Conservation (phyloP, 208 protist genomes). For the Wallacemonas sp. region DNA sequence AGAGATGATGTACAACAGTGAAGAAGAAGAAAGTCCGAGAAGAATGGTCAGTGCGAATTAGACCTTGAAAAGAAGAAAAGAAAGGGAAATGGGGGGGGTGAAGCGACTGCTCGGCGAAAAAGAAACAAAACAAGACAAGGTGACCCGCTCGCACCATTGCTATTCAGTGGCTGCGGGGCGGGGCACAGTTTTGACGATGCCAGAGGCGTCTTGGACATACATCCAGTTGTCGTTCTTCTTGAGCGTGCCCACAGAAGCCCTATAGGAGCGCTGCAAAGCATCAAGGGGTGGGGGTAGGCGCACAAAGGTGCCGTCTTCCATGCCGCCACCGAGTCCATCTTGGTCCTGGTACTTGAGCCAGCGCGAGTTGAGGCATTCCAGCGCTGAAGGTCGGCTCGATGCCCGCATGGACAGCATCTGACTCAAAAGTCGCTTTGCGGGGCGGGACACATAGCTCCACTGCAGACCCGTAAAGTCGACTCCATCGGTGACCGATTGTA, state of each 20-base stretch:
- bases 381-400: conserved; percentile 36
- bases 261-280: conserved; percentile 25
- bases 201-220: conserved; percentile 35
- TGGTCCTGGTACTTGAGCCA: conserved; percentile 36
- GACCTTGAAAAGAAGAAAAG: background rate
- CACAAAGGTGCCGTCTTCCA: conserved; percentile 13
- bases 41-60: background rate
- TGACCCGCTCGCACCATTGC: too few species aligned
- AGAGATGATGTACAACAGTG: background rate
- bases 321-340: conserved; percentile 5
- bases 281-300: conserved; percentile 18
- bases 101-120: too few species aligned
- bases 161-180: conserved; percentile 26
- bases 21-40: background rate
- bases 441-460: conserved; percentile 48
- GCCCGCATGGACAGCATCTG: conserved; percentile 42
- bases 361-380: conserved; percentile 44
- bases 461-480: conserved; percentile 40
- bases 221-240: conserved; percentile 46
- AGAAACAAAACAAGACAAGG: conserved; percentile 14
- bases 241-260: conserved; percentile 32
- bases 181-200: conserved; percentile 33
- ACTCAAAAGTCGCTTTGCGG: conserved; percentile 39
- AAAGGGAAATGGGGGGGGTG: conserved; percentile 3
- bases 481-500: conserved; percentile 39